phyloP scores from a whole-genome alignment of 805 yeast genomes.

The Yarrowia sp. region DNA sequence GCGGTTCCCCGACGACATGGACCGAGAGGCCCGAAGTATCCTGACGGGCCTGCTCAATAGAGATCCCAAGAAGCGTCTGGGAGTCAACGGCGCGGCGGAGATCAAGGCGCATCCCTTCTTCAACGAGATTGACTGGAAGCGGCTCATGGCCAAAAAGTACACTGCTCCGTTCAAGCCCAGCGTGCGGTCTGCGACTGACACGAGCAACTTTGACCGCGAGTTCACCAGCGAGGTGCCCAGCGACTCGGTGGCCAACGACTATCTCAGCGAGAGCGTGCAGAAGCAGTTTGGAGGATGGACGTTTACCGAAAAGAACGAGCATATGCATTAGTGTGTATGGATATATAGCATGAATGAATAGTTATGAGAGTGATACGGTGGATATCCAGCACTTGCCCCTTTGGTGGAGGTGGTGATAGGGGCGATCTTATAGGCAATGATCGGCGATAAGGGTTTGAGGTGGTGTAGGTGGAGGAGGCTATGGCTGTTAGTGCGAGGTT shows the following conservation, averaged over 20 bases:
- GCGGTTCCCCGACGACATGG: constrained; percentile 84
- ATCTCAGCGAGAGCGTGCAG: constrained; percentile 90
- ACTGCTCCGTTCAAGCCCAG: constrained; percentile 95
- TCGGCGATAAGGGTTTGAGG: too few relatives aligned
- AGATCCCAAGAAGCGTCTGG: constrained; percentile 79
- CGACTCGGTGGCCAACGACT: constrained; percentile 93
- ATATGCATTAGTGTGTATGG: constrained; percentile 19
- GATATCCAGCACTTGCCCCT: too few relatives aligned
- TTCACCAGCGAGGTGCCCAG: constrained; percentile 91
- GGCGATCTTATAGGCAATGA: too few relatives aligned
- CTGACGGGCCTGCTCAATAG: constrained; percentile 72
- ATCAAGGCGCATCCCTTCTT: constrained; percentile 84
- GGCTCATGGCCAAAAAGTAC: constrained; percentile 78
- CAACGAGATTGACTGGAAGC: constrained; percentile 85
- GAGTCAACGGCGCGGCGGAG: constrained; percentile 75
- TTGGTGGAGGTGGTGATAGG: too few relatives aligned
- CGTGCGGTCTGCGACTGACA: constrained; percentile 75
- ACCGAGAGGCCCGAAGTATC: constrained; percentile 79
- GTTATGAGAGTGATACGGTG: background rate
- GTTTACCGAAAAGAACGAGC: constrained; percentile 44
- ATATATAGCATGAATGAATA: constrained; percentile 14
- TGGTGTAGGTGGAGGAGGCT: too few relatives aligned
- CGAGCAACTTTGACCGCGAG: constrained; percentile 83
- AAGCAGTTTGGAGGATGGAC: constrained; percentile 99
- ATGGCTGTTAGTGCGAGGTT: too few relatives aligned